Evolutionary conservation across 768 basidiomycete genomes (phyloP), one percentile per base, ranked within the genome.

Genomic region (Pholiota microspora): DNA sequence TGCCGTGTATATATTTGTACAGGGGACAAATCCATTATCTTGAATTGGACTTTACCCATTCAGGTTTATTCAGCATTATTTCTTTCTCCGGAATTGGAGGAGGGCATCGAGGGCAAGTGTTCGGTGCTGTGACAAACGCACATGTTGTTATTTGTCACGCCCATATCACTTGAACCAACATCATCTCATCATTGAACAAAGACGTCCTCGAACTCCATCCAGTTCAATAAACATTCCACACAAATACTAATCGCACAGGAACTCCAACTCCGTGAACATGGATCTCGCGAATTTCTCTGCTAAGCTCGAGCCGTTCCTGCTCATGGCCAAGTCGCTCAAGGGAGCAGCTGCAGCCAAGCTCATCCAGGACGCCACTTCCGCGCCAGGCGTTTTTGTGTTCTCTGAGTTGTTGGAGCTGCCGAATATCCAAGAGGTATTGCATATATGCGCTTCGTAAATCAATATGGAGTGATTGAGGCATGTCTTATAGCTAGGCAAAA

Each of bases 281-380:
- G 86, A 89, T 59, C 68, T 86, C 6, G 83, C 79, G 24, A 82
- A 83, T 64, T 83, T 84, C 51, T 68, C 81, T 4, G 75, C 84
- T 13, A 91, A 88, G 61, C 78, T 94, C 9, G 94, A 98, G 72
- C 93, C 94, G 0, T 97, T 89, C 70, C 69, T 97, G 38, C 81
- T 98, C 56, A 92, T 98, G 73, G 92, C 88, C 3, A 94, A 95
- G 67, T 90, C 91, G 0, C 83, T 90, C 8, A 95, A 92, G 65
- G 96, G 96, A 1, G 93, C 93, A 0, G 92, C 90, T 0, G 94
- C 94, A 0, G 94, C 92, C 5, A 94, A 95, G 66, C 82, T 95
- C 52, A 73, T 95, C 27, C 80, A 85, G 63, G 89, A 97, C 65
- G 95, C 87, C 51, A 94, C 89, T 23, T 81, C 90, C 40, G 92